Conservation (phyloP, 192 early-diverging fungal genomes). For the Podochytrium sp. region DNA sequence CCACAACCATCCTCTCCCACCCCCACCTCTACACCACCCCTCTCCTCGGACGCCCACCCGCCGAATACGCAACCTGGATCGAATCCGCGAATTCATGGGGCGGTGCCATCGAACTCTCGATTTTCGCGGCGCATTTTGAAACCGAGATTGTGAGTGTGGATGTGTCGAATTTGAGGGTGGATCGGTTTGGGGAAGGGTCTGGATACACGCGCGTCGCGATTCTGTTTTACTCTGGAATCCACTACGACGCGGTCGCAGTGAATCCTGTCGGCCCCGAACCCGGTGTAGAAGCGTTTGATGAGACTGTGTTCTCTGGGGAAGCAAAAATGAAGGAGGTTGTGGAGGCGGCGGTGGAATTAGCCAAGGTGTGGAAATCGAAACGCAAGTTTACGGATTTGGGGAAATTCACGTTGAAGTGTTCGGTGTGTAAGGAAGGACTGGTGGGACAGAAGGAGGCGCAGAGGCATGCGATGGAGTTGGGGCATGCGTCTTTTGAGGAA, state of each 20-base stretch:
- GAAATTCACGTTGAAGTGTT: slow-evolving; percentile 72
- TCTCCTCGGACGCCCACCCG: slow-evolving; percentile 58
- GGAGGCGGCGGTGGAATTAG: slow-evolving; percentile 44
- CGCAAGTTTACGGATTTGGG: slow-evolving; percentile 76
- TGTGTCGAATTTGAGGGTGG: slow-evolving; percentile 67
- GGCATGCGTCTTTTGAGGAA: slow-evolving; percentile 51
- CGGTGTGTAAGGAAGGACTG: slow-evolving; percentile 55
- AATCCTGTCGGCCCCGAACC: slow-evolving; percentile 44
- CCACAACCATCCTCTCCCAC: slow-evolving; percentile 46
- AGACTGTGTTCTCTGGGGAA: slow-evolving; percentile 61
- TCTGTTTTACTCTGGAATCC: slow-evolving; percentile 55
- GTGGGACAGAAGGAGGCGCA: slow-evolving; percentile 67
- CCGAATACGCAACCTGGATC: slow-evolving; percentile 75
- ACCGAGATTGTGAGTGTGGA: slow-evolving; percentile 76
- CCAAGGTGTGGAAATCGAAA: slow-evolving; percentile 47
- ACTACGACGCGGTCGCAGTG: slow-evolving; percentile 80
- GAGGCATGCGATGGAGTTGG: slow-evolving; percentile 59
- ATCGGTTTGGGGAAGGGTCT: slow-evolving; percentile 69
- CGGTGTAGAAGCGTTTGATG: slow-evolving; percentile 66
- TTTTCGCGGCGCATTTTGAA: slow-evolving; percentile 70
- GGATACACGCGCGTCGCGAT: slow-evolving; percentile 8
- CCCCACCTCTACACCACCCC: slow-evolving; percentile 62
- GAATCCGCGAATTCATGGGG: slow-evolving; percentile 70
- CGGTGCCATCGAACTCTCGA: slow-evolving; percentile 81
- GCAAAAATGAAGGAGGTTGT: slow-evolving; percentile 31